These are phyloP conservation scores for Abrus pulchellus DNA, from an alignment of 306 rosid species.

Conservation along the genomic window DNA sequence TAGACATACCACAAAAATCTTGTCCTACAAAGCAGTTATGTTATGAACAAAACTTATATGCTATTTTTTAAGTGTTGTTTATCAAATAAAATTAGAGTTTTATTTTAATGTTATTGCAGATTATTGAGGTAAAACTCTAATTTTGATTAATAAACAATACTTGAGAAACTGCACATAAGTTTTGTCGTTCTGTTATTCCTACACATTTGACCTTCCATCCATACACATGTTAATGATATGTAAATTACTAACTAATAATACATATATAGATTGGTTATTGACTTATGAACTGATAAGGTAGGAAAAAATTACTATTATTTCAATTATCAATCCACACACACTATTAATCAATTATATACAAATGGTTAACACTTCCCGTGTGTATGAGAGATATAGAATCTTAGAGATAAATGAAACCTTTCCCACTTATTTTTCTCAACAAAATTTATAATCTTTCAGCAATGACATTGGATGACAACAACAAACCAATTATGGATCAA, in stretches of 20 bases:
- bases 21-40: background rate
- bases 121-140: no score
- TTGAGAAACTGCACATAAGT: no score
- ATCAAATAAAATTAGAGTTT: no score
- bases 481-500: slow-evolving; percentile 51
- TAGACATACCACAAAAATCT: background rate
- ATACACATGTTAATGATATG: background rate
- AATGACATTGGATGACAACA: slow-evolving; percentile 46
- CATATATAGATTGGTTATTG: background rate
- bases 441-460: slow-evolving; percentile 51
- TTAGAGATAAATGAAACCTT: background rate
- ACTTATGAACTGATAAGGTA: background rate
- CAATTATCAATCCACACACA: background rate
- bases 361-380: background rate
- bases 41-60: no score
- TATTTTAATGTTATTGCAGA: no score
- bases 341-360: background rate
- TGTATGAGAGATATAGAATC: background rate
- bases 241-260: background rate
- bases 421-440: slow-evolving; percentile 3
- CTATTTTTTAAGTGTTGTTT: no score
- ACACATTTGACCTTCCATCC: background rate
- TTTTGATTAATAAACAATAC: no score
- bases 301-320: background rate
- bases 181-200: background rate